These are phyloP conservation scores for Tricholoma sp. DNA, from an alignment of 768 basidiomycete genomes.

Conservation along the genomic window DNA sequence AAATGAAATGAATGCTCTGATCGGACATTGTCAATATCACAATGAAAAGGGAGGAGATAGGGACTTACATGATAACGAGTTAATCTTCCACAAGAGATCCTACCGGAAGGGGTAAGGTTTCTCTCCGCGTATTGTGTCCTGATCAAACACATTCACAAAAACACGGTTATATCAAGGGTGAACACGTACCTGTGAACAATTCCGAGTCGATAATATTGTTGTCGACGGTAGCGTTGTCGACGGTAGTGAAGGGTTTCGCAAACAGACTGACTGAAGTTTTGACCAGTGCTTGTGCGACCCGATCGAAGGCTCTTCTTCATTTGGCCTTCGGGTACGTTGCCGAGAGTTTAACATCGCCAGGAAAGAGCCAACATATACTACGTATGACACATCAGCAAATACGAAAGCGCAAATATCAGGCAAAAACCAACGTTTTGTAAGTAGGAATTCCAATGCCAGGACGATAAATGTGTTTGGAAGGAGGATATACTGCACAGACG, in stretches of 20 bases:
- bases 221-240: background rate
- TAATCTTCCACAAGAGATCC: background rate
- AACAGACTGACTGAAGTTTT: conserved; percentile 10
- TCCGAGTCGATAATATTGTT: background rate
- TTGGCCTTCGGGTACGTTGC: conserved; percentile 15
- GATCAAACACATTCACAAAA: too few relatives aligned
- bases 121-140: background rate
- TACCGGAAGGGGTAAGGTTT: background rate
- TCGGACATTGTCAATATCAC: background rate
- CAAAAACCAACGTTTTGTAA: conserved; percentile 35
- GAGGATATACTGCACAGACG: conserved; percentile 30
- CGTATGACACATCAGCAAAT: background rate
- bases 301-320: conserved; percentile 10
- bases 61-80: background rate
- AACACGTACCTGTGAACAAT: background rate
- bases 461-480: conserved; percentile 40
- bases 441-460: conserved; percentile 35
- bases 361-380: conserved; percentile 48
- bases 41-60: too few relatives aligned
- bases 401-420: background rate
- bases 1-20: background rate
- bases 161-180: background rate
- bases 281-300: conserved; percentile 6
- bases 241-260: background rate
- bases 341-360: conserved; percentile 42